Base-by-base conservation (phyloP, 768 basidiomycete species). In the Suillus spraguei region DNA sequence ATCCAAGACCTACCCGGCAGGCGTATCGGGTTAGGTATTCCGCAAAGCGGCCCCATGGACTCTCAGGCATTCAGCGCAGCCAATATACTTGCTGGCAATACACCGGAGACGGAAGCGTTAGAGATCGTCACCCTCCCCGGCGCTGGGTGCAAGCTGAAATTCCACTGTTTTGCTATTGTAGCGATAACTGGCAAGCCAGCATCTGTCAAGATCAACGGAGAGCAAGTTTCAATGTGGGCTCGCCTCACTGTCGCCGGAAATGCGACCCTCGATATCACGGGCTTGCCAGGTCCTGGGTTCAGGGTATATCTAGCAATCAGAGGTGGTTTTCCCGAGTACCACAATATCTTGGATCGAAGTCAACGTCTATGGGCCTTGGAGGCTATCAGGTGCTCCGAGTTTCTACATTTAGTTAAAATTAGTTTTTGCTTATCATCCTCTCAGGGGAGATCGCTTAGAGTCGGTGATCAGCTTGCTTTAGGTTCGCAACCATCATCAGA, bases 11-110 rank as follows among this genome's bases (percentile, higher is more conserved):
- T 83, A 22, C 84, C 85, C 0, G 84, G 85, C 0, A 80, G 88
- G 1, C 69, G 68, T 0, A 77, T 83, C 0, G 83, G 85, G 1
- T 73, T 83, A 38, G 89, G 89, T 2, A 81, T 90, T 3, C 90
- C 90, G 0, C 79, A 76, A 16, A 83, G 85, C 63, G 89, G 89
- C 0, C 85, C 88, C 0, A 86, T 88, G 84, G 90, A 91, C 67
- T 63, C 78, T 11, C 69, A 84, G 11, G 84, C 88, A 0, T 85
- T 87, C 71, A 72, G 79, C 32, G 76, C 79, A 0, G 89, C 83
- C 10, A 90, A 90, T 67, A 65, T 84, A 41, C 75, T 91, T 16
- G 86, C 82, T 5, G 84, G 84, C 5, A 91, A 90, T 69, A 62
- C 72, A 0, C 66, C 70, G 2, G 78, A 70, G 10, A 83, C 73